Base-by-base conservation (phyloP, 2,329 filamentous ascomycete genomes). In the Fusarium sp. region DNA sequence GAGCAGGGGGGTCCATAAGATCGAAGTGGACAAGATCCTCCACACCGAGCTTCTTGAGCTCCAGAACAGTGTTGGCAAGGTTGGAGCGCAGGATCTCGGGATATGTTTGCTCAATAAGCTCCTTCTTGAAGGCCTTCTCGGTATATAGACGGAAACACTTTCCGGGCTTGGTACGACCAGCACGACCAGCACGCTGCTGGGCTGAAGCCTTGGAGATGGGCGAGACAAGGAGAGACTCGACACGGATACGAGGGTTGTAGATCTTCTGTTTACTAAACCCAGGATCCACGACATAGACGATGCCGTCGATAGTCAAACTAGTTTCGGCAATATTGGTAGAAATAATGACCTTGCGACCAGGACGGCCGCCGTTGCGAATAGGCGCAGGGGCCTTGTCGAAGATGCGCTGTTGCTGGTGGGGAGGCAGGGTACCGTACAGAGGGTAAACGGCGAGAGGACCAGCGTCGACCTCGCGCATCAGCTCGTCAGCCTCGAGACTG, bases 211-310 rank as follows among this genome's bases (percentile, higher is more conserved):
- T 98, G 67, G 95, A 98, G 77, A 99, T 98, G 28, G 96, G 95
- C 7, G 96, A 98, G 10, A 99, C 96, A n/a, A 99, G 88, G 13
- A 99, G 89, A 2, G 96, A 98, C 84, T 99, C 96, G 74, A 99
- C 95, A 82, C 96, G 92, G 78, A 98, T 97, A 70, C 96, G 92
- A 28, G 96, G 96, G 83, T 99, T 98, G 87, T 98, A 99, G 72
- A 98, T 96, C 84, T 98, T 99, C 80, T 99, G 96, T 86, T 99
- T 99, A 85, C 95, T 98, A 86, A 99, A 99, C 41, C 96, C 96
- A 5, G 96, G 96, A 79, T 99, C 96, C n/a, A 99, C 96, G 39
- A 99, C 96, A 80, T 98, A 99, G 41, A 99, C 96, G 73, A 99
- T 99, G 81, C 96, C 96, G 80, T 99, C 96, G 70, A 99, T 99